phyloP scores from a whole-genome alignment of 805 yeast species.

The Gaillardinia entomophila region DNA sequence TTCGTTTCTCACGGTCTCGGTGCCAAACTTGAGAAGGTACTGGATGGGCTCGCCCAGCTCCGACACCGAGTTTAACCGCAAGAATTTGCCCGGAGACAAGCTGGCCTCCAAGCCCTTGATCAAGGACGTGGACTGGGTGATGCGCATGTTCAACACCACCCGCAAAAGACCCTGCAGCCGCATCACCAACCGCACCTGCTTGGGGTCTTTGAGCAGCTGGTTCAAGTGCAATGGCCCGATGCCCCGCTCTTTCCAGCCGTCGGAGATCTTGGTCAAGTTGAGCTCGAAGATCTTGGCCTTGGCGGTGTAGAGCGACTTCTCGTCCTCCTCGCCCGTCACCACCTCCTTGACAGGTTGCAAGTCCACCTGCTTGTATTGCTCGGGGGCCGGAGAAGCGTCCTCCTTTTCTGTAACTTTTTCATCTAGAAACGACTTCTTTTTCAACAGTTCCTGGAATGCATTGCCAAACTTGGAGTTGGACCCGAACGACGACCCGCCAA shows the following conservation, averaged over 20 bases:
- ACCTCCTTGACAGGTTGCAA: conserved; percentile 49
- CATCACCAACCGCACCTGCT: conserved; percentile 73
- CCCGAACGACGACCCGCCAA: conserved; percentile 36
- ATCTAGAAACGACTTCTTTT: conserved; percentile 56
- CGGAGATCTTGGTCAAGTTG: conserved; percentile 56
- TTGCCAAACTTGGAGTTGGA: conserved; percentile 42
- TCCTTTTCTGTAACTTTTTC: conserved; percentile 18
- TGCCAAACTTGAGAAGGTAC: conserved; percentile 71
- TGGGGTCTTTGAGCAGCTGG: conserved; percentile 27
- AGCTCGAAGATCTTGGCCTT: conserved; percentile 76
- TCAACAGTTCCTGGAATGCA: conserved; percentile 49
- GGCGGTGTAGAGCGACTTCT: conserved; percentile 58
- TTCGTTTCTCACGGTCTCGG: conserved; percentile 52
- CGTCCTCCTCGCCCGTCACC: conserved; percentile 89
- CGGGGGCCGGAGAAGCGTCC: conserved; percentile 13
- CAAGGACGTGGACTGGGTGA: conserved; percentile 56
- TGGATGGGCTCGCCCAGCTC: conserved; percentile 67
- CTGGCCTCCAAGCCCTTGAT: conserved; percentile 84
- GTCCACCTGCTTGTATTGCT: conserved; percentile 52
- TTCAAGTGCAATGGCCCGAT: conserved; percentile 84
- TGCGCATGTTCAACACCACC: conserved; percentile 72
- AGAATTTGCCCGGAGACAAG: conserved; percentile 72
- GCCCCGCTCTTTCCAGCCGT: conserved; percentile 97
- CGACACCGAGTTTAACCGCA: conserved; percentile 60
- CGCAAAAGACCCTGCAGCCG: conserved; percentile 81